Base-by-base conservation (phyloP, 2,329 filamentous ascomycete species). In the Herpotrichia juniperi region DNA sequence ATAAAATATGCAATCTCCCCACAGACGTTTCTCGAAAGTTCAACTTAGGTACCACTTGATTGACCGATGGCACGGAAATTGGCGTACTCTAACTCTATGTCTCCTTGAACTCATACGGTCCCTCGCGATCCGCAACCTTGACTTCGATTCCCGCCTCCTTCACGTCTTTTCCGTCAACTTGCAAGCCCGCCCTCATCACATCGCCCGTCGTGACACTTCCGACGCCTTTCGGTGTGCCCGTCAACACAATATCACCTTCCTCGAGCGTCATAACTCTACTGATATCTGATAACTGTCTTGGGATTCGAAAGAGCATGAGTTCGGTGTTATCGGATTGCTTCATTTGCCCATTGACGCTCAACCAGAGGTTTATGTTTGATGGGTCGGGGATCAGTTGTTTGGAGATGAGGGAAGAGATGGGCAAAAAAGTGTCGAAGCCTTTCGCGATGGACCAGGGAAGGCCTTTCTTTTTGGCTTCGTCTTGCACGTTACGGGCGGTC, bases 371-470 rank as follows among this genome's bases (percentile, higher is more conserved):
- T 16, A 91, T 87, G 66, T 93, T 86, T 73, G 97, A 93, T 26
- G 94, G 94, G 76, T 97, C 86, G 11, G 88, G 84, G 62, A 99
- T 91, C 59, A 83, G 81, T 30, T 84, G 81, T 79, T 96, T 96
- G 62, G 86, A 80, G 66, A 99, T 96, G 49, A 90, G 81, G 58
- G 88, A 80, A 73, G 88, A 91, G 68, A 99, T 83, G 52, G 94
- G 94, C 46, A 96, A 82, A 80, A 99, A 99, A 2, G 94, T 97
- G 75, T 99, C 94, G 73, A 97, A 99, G 42, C 94, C 94, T 80
- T 99, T 99, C 63, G 91, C 89, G 61, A 97, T 97, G 67, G 87
- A 87, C 94, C 94, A 99, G 7, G 94, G 94, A 14, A 97, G 86
- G 30, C 94, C 92, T 81, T 94, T 96, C 78, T 89, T 91, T 85